These are phyloP conservation scores for Cytospora paraplurivora DNA, from an alignment of 2,329 filamentous ascomycete genomes.

Conservation along the genomic window DNA sequence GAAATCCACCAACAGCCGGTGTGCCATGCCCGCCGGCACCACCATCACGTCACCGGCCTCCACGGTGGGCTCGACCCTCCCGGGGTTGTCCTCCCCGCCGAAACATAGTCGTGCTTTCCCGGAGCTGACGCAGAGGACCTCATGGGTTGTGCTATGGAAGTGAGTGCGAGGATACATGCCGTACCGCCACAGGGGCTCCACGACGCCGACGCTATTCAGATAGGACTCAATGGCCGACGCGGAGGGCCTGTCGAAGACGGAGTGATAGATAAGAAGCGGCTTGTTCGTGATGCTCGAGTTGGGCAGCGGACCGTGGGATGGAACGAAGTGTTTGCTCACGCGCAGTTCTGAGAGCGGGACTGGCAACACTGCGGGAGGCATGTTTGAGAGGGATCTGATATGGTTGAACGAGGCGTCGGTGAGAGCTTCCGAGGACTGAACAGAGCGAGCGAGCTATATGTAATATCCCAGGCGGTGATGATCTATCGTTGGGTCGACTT, in stretches of 20 bases:
- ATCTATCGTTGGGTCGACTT: too few species aligned
- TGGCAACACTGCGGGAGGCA: conserved; percentile 20
- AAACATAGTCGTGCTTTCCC: conserved; percentile 66
- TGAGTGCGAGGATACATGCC: conserved; percentile 68
- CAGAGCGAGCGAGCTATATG: background rate
- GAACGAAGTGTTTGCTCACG: conserved; percentile 62
- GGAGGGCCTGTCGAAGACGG: conserved; percentile 49
- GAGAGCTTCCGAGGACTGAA: background rate
- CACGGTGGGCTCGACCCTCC: conserved; percentile 56
- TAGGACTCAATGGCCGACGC: conserved; percentile 58
- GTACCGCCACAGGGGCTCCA: conserved; percentile 67
- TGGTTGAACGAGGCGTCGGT: background rate
- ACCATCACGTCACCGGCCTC: conserved; percentile 63
- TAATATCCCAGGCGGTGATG: too few species aligned
- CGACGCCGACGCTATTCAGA: conserved; percentile 54
- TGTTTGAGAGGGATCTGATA: background rate
- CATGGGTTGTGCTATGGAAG: conserved; percentile 69
- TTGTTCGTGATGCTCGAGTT: conserved; percentile 67
- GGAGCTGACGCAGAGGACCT: conserved; percentile 62
- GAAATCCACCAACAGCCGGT: conserved; percentile 62
- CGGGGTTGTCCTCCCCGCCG: conserved; percentile 63
- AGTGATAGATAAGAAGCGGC: conserved; percentile 68
- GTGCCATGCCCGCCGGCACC: conserved; percentile 66
- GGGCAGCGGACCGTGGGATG: conserved; percentile 57
- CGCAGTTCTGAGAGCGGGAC: conserved; percentile 52